A percentile compares a stretch with the other conserved stretches of the same genome.
These are phyloP conservation scores for Quercus aquifolioides DNA, from an alignment of 306 rosid species.

Conservation along the genomic window DNA sequence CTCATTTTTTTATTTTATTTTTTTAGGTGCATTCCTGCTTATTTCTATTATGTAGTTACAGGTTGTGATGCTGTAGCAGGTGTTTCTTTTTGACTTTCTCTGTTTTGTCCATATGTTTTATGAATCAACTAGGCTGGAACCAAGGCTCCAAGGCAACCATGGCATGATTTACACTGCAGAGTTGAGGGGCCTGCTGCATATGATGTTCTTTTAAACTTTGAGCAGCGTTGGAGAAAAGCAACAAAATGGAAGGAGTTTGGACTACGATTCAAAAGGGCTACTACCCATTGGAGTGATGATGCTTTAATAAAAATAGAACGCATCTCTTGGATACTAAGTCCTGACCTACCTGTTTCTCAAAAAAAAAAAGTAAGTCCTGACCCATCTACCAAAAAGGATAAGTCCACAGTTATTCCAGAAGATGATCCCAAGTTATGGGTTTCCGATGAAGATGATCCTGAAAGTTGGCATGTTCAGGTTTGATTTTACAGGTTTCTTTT, in stretches of 20 bases:
- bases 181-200: slow-evolving; percentile 97
- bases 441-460: slow-evolving; percentile 57
- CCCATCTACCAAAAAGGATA: not conserved
- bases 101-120: slow-evolving; percentile 1
- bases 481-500: slow-evolving; percentile 26
- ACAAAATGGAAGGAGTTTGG: slow-evolving; percentile 79
- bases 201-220: slow-evolving; percentile 90
- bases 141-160: slow-evolving; percentile 87
- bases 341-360: slow-evolving; percentile 18
- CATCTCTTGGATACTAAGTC: slow-evolving; percentile 93
- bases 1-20: not conserved
- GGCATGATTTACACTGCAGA: slow-evolving; percentile 97
- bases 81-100: not conserved
- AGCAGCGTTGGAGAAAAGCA: slow-evolving; percentile 89
- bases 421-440: slow-evolving; percentile 59
- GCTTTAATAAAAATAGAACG: slow-evolving; percentile 72
- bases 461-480: slow-evolving; percentile 98
- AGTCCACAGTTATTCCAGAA: slow-evolving; percentile 45
- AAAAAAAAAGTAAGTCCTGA: too few species aligned
- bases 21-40: not conserved
- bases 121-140: slow-evolving; percentile 58
- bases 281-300: slow-evolving; percentile 73
- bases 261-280: slow-evolving; percentile 39
- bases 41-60: not conserved
- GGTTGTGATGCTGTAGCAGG: not conserved